A percentile compares a stretch with the other conserved stretches of the same genome.
These are phyloP conservation scores for Lonicera japonica DNA, from an alignment of 129 eudicot species.

Conservation along the genomic window DNA sequence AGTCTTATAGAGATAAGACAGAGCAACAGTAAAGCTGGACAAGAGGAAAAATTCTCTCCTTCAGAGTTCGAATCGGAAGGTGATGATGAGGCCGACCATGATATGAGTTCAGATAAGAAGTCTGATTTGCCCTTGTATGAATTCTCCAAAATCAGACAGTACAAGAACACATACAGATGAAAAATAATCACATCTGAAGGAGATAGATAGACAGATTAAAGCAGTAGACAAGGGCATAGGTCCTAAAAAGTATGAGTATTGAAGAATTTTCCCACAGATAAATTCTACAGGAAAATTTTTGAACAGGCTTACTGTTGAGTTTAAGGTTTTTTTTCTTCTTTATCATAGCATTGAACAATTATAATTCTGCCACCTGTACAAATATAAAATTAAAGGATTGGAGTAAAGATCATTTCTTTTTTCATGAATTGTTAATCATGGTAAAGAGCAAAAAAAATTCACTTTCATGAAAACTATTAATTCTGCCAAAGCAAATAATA, in stretches of 20 bases:
- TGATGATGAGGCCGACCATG: background rate
- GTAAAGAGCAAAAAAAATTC: too few species aligned
- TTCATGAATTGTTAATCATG: too few species aligned
- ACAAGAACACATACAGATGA: background rate
- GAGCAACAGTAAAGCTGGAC: background rate
- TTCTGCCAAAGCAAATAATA: too few species aligned
- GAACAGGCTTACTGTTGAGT: background rate
- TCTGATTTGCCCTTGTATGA: background rate
- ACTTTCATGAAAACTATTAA: too few species aligned
- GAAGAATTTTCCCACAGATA: background rate
- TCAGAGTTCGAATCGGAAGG: too few species aligned
- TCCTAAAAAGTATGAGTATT: background rate
- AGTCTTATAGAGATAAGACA: background rate
- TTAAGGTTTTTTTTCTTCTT: too few species aligned
- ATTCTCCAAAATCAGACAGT: background rate
- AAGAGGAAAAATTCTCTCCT: background rate
- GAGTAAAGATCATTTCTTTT: too few species aligned
- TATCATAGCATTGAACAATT: too few species aligned
- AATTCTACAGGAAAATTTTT: background rate
- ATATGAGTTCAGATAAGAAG: background rate
- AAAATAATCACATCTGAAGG: too few species aligned
- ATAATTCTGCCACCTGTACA: too few species aligned
- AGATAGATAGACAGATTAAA: background rate
- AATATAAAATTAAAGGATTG: too few species aligned
- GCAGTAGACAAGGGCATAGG: background rate